Evolutionary conservation across 2,329 filamentous ascomycete species (phyloP).

Genomic region (Aspergillus fumigatiaffinis): DNA sequence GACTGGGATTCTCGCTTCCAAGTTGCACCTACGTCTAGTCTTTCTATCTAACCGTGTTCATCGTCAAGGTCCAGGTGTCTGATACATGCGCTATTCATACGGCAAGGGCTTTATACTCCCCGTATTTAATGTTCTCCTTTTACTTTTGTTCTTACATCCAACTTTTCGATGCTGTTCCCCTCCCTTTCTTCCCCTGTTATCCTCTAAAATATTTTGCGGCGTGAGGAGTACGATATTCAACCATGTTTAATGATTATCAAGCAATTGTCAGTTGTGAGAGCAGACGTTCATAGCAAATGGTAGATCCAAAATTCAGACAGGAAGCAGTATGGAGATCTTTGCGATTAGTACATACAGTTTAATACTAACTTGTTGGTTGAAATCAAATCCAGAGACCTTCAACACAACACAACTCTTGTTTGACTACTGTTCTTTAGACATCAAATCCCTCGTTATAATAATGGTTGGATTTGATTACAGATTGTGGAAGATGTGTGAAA

Average conservation of each 20-base stretch:
- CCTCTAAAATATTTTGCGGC: conserved; percentile 15
- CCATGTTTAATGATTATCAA: conserved; percentile 4
- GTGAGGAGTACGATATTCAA: conserved; percentile 18
- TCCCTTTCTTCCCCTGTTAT: conserved; percentile 15
- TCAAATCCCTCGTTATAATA: background rate
- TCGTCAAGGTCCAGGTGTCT: background rate
- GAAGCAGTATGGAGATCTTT: background rate
- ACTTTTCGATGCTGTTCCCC: conserved; percentile 1
- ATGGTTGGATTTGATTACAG: background rate
- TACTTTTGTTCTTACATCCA: conserved; percentile 2
- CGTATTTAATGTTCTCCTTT: conserved; percentile 9
- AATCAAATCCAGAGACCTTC: background rate
- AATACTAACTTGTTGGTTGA: too few species aligned
- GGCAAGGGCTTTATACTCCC: background rate
- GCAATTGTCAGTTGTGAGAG: background rate
- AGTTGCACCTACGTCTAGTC: background rate
- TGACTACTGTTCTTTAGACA: background rate
- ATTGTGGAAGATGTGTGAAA: background rate
- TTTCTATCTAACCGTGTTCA: background rate
- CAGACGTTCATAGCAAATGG: background rate
- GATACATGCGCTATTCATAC: background rate
- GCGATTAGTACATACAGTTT: background rate
- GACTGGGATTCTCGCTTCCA: background rate
- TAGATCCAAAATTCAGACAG: background rate
- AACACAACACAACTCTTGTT: background rate